Percentiles rank a stretch among this genome's conserved stretches.
Conservation (phyloP, 2,329 filamentous ascomycete genomes). For the Diplocarpon rosae region DNA sequence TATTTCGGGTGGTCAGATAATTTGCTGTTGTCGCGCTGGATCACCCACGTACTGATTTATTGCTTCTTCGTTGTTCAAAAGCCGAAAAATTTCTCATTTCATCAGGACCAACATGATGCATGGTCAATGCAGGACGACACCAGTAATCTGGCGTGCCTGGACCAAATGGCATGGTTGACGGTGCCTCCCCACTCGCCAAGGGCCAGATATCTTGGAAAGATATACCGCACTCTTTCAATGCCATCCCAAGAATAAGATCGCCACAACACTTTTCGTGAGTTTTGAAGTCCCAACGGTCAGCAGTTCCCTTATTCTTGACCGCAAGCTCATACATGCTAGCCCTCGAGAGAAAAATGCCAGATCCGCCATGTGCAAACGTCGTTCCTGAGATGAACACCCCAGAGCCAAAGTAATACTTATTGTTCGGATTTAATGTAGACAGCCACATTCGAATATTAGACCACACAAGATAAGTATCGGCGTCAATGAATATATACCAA, state of each 20-base stretch:
- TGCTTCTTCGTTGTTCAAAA: constrained; percentile 30
- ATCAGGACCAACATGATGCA: constrained; percentile 42
- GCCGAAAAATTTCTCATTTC: constrained; percentile 31
- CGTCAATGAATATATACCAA: constrained; percentile 49
- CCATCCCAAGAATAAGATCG: constrained; percentile 38
- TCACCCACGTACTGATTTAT: constrained; percentile 1
- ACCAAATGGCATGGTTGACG: constrained; percentile 37
- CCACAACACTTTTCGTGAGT: constrained; percentile 38
- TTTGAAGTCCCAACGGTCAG: constrained; percentile 35
- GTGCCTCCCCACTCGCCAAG: constrained; percentile 44
- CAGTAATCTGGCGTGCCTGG: constrained; percentile 33
- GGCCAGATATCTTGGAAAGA: constrained; percentile 35
- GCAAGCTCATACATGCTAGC: constrained; percentile 39
- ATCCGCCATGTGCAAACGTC: constrained; percentile 44
- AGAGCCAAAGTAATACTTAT: constrained; percentile 42
- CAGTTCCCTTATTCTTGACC: constrained; percentile 33
- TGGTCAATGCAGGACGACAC: constrained; percentile 44
- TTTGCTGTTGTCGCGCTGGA: not conserved
- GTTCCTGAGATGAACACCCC: constrained; percentile 33
- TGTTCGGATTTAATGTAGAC: constrained; percentile 11
- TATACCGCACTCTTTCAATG: constrained; percentile 36
- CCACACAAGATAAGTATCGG: constrained; percentile 47
- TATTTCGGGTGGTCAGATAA: constrained; percentile 2
- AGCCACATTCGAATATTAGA: constrained; percentile 32
- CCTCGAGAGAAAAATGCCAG: constrained; percentile 41